Conservation (phyloP, 352 stramenopile species). For the Phytophthora litchii region DNA sequence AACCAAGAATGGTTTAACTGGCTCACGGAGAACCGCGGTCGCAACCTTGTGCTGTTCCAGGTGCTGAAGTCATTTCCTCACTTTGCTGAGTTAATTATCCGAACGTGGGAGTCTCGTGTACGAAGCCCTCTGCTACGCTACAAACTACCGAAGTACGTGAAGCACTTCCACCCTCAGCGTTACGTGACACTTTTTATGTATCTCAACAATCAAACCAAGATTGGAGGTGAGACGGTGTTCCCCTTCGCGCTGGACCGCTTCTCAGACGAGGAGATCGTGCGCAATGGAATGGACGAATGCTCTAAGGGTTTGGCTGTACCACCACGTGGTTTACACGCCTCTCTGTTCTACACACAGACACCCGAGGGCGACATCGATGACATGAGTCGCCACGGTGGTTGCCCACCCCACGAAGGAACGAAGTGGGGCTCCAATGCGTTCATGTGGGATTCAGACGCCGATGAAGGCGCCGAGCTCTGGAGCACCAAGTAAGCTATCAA, state of each 20-base stretch:
- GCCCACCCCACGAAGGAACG: constrained; percentile 77
- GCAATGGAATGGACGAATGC: constrained; percentile 79
- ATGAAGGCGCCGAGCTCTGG: constrained; percentile 81
- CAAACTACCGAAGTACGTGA: constrained; percentile 65
- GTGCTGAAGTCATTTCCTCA: constrained; percentile 60
- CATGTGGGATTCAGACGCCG: constrained; percentile 84
- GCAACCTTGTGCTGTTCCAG: constrained; percentile 68
- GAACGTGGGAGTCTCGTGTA: constrained; percentile 64
- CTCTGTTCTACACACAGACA: constrained; percentile 84
- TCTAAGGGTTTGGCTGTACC: constrained; percentile 75
- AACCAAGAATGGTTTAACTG: constrained; percentile 76
- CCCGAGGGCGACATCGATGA: constrained; percentile 72
- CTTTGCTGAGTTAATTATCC: constrained; percentile 66
- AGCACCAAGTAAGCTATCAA: constrained; percentile 65
- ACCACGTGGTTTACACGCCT: constrained; percentile 68
- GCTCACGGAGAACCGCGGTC: constrained; percentile 61
- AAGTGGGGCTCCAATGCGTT: constrained; percentile 88
- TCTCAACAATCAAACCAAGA: constrained; percentile 93
- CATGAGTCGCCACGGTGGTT: constrained; percentile 81
- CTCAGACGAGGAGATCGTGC: constrained; percentile 70
- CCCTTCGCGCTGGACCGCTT: constrained; percentile 79
- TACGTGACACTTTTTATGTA: constrained; percentile 98
- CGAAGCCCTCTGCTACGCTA: constrained; percentile 43
- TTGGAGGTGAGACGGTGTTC: constrained; percentile 97
- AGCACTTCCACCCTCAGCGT: constrained; percentile 91